Evolutionary conservation across 2,329 filamentous ascomycete species (phyloP), one percentile per base, ranked within the genome.

Genomic region (Talaromyces marneffei): DNA sequence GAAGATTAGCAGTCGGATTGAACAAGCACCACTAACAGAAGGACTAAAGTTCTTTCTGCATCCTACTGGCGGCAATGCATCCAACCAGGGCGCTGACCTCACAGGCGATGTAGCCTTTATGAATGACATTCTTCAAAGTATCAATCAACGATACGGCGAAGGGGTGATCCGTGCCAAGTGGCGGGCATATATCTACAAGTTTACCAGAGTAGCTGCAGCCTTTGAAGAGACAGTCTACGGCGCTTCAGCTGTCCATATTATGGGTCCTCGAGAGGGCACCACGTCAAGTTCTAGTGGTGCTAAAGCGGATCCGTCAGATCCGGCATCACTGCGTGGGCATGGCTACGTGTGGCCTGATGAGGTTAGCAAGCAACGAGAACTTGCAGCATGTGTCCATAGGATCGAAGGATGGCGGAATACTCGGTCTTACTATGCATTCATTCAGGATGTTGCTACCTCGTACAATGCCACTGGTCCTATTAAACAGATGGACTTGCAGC

Each of bases 361-460:
- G 60, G 79, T 81, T 42, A 83, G 88, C 7, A 93, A 91, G 75
- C 84, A 89, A 68, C 88, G 87, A 68, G 94, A 99, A 76, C 83
- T 99, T 39, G 90, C 92, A 16, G 93, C 92, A 2, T 96, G 96
- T 64, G 91, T 94, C 52, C 91, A 90, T 61, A 84, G 94, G 61
- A 95, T 99, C 64, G 94, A 99, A 78, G 94, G 93, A 61, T 99
- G 94, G 94, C 87, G 94, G 67, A 95, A 91, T 65, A 97, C 94
- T 1, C 84, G 94, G 63, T 96, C 91, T 70, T 99, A 99, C 72
- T 96, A 95, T 77, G 92, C 90, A 66, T 97, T 91, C 72, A 93
- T 97, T 65, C 91, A 96, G 79, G 90, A 77, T 62, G 73, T 77
- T n/a, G 74, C 75, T 20, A 67, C 73, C 40, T 71, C 73, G 64